These are phyloP conservation scores for Xylaria intraflava DNA, from an alignment of 495 filamentous ascomycete genomes.

Conservation along the genomic window DNA sequence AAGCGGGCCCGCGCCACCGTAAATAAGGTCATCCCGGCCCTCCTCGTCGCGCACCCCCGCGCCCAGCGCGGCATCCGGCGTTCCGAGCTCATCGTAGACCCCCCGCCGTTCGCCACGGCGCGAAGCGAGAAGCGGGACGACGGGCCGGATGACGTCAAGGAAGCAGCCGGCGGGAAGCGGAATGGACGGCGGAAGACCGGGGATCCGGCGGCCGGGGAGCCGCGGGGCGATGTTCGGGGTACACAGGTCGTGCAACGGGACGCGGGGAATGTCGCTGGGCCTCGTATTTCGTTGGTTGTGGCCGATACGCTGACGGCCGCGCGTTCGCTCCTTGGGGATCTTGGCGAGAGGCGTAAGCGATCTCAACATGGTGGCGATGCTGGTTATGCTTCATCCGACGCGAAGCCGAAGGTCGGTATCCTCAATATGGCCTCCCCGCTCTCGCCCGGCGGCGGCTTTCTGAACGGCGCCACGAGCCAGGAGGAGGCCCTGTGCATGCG, in stretches of 20 bases:
- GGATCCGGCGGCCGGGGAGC: background rate
- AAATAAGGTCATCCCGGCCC: slow-evolving; percentile 45
- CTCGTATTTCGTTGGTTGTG: slow-evolving; percentile 34
- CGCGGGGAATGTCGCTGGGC: background rate
- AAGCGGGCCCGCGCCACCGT: slow-evolving; percentile 46
- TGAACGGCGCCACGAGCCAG: slow-evolving; percentile 51
- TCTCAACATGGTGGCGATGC: background rate
- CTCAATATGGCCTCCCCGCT: slow-evolving; percentile 59
- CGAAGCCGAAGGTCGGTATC: slow-evolving; percentile 34
- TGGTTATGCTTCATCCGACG: slow-evolving; percentile 24
- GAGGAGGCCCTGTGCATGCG: slow-evolving; percentile 62
- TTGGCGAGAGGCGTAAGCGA: background rate
- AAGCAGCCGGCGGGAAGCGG: background rate
- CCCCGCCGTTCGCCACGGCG: slow-evolving; percentile 9
- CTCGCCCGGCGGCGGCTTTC: slow-evolving; percentile 52
- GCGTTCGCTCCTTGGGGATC: slow-evolving; percentile 19
- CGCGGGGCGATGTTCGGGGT: background rate
- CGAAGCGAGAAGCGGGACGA: background rate
- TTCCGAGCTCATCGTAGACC: slow-evolving; percentile 43
- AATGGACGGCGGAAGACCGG: background rate
- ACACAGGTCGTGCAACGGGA: too few relatives aligned
- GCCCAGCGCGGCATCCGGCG: slow-evolving; percentile 43
- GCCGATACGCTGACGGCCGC: slow-evolving; percentile 45
- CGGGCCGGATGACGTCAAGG: background rate
- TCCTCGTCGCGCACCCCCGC: slow-evolving; percentile 41